These are phyloP conservation scores for Lobulomyces angularis DNA, from an alignment of 192 early-diverging fungal species.

Conservation along the genomic window DNA sequence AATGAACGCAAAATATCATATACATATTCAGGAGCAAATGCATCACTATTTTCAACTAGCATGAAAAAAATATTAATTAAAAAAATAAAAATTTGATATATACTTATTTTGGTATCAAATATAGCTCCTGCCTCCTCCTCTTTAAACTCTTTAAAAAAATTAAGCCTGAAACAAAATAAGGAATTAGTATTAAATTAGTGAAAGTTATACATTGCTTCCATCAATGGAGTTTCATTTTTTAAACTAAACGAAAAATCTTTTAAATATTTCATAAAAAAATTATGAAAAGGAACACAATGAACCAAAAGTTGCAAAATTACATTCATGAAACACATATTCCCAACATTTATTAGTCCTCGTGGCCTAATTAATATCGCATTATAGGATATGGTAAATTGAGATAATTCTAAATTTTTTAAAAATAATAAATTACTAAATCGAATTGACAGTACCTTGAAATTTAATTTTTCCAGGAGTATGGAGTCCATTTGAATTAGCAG, in stretches of 20 bases:
- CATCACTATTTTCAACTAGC: constrained; percentile 45
- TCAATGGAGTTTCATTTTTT: constrained; percentile 63
- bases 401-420: too few relatives aligned
- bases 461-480: too few relatives aligned
- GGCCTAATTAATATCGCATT: constrained; percentile 53
- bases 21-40: constrained; percentile 87
- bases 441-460: too few relatives aligned
- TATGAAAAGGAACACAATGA: constrained; percentile 87
- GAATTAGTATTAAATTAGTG: constrained; percentile 2
- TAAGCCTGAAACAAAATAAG: constrained; percentile 23
- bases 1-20: constrained; percentile 73
- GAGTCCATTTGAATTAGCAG: too few relatives aligned
- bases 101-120: neutral
- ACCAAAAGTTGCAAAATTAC: constrained; percentile 87
- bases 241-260: constrained; percentile 55
- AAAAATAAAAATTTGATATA: too few relatives aligned
- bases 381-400: too few relatives aligned
- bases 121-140: constrained; percentile 12
- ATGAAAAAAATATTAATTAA: too few relatives aligned
- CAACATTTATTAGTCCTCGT: constrained; percentile 87
- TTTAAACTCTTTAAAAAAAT: constrained; percentile 48
- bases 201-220: constrained; percentile 62
- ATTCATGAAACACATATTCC: constrained; percentile 99
- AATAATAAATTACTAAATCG: too few relatives aligned
- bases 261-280: constrained; percentile 58